phyloP scores from a whole-genome alignment of 73 alveolate species.

The Paramecium biaurelia region DNA sequence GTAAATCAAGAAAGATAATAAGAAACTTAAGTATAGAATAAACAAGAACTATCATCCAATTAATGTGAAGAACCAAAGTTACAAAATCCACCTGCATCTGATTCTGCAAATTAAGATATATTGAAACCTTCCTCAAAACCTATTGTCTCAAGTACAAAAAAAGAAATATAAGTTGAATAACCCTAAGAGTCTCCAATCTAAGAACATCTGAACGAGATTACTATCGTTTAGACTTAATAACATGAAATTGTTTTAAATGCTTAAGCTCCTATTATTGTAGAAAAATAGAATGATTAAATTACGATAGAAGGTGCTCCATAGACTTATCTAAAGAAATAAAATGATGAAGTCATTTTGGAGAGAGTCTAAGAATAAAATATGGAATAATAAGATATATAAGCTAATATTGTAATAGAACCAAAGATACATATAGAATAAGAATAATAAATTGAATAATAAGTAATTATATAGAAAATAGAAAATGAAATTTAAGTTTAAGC shows the following conservation, averaged over 20 bases:
- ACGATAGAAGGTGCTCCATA: background rate
- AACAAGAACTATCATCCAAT: background rate
- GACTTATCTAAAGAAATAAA: background rate
- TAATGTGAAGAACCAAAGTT: background rate
- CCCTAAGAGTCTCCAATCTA: background rate
- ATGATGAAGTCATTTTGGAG: background rate
- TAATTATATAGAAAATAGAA: background rate
- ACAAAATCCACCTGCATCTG: background rate
- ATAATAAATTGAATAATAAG: background rate
- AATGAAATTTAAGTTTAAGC: background rate
- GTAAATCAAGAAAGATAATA: background rate
- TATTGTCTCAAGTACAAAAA: background rate
- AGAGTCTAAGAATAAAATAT: background rate
- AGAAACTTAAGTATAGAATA: background rate
- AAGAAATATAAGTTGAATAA: background rate
- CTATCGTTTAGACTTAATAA: background rate
- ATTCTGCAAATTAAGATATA: background rate
- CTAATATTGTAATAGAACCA: background rate
- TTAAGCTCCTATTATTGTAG: background rate
- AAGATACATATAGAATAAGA: background rate
- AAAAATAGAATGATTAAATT: background rate
- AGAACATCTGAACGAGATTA: background rate
- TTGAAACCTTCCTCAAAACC: background rate
- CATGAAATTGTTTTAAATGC: background rate
- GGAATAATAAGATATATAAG: background rate